Conservation (phyloP, 257 asterid genomes). For the Solanum corneliomulleri region DNA sequence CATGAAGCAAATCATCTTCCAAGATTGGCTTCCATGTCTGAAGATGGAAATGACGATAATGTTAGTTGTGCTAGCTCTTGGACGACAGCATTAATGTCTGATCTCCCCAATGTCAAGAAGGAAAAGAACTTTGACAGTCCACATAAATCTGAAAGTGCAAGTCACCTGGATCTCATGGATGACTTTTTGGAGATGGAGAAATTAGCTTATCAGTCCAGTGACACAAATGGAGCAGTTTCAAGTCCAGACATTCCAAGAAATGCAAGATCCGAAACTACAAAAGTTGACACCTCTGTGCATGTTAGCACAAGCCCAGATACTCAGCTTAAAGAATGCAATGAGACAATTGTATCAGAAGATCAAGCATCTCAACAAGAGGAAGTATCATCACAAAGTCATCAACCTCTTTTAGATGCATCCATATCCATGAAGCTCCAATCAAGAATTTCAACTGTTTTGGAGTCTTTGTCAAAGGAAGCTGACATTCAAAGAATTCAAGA, state of each 20-base stretch:
- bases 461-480: constrained; percentile 39
- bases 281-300: constrained; percentile 17
- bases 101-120: constrained; percentile 53
- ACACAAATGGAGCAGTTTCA: constrained; percentile 30
- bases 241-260: constrained; percentile 19
- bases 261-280: constrained; percentile 20
- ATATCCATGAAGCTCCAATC: constrained; percentile 45
- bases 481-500: constrained; percentile 38
- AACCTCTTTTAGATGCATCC: constrained; percentile 21
- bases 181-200: constrained; percentile 99
- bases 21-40: constrained; percentile 65
- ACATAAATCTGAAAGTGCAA: constrained; percentile 48
- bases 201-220: constrained; percentile 54
- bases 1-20: constrained; percentile 41
- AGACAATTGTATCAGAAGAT: constrained; percentile 8
- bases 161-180: constrained; percentile 78
- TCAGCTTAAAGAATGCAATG: constrained; percentile 13
- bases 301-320: constrained; percentile 12
- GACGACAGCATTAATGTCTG: constrained; percentile 47
- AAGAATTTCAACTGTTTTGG: constrained; percentile 46
- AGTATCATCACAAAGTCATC: constrained; percentile 14
- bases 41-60: constrained; percentile 71
- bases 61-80: constrained; percentile 73
- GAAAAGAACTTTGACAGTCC: constrained; percentile 52
- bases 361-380: constrained; percentile 13